phyloP scores from a whole-genome alignment of 129 eudicot species.

The Lactuca saligna region DNA sequence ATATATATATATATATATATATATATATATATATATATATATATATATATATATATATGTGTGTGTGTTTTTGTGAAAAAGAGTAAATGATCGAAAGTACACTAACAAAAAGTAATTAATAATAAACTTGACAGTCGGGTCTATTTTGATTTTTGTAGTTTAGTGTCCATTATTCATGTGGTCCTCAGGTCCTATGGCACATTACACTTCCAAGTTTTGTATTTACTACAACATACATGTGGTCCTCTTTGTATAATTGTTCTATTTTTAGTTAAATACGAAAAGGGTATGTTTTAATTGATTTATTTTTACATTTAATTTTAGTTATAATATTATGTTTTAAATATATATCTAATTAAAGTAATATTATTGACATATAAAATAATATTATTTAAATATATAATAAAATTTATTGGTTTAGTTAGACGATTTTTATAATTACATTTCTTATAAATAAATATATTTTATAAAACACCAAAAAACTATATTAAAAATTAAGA shows the following conservation, averaged over 20 bases:
- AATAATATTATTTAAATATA: too few species aligned
- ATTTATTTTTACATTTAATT: not conserved
- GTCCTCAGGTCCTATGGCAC: constrained; percentile 21
- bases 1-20: too few species aligned
- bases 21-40: too few species aligned
- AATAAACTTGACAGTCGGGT: not conserved
- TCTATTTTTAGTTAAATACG: not conserved
- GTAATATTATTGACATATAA: too few species aligned
- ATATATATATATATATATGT: too few species aligned
- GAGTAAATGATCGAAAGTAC: not conserved
- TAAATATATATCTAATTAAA: too few species aligned
- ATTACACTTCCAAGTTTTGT: constrained; percentile 14
- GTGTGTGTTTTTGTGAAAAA: too few species aligned
- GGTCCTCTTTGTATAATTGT: constrained; percentile 21
- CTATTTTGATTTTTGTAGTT: constrained; percentile 8
- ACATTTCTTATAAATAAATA: too few species aligned
- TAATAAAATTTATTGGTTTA: too few species aligned
- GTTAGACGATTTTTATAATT: not conserved
- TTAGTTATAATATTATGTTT: not conserved
- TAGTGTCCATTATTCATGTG: constrained; percentile 21
- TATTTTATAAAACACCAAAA: too few species aligned
- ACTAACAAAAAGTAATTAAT: not conserved
- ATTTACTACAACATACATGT: constrained; percentile 22
- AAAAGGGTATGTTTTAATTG: too few species aligned
- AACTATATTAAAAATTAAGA: too few species aligned